Evolutionary conservation across 805 yeast species (phyloP), one percentile per base, ranked within the genome.

Genomic region (Metschnikowia peoriensis): DNA sequence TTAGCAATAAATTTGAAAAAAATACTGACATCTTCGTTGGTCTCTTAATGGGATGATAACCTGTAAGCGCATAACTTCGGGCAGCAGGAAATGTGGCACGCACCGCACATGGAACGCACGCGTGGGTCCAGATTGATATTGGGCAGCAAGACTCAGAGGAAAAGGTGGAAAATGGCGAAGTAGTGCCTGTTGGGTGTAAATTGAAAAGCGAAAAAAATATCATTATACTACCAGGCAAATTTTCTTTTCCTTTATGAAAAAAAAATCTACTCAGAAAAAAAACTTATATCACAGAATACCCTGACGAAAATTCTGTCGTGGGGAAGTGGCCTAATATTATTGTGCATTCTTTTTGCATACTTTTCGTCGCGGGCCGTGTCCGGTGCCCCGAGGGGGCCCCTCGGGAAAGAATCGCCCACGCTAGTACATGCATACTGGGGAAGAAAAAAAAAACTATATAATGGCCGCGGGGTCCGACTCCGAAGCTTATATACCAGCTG

Each of bases 361-460:
- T 32, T 32, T 32, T 32, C 14, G 35, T 43, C 32, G 46, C 46
- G 38, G 28, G 38, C 28, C 41, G 38, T 35, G 49, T 35, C 52
- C 48, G 47, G 22, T 22, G 28, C 29, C 49, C 49, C 52, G 44
- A n/a, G 45, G 41, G 43, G 28, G 10, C 27, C 28, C 38, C 40
- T 50, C 53, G 53, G 53, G 53, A 49, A 50, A 46, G 53, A 37
- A 28, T 50, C 42, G 53, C 53, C 53, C 53, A 50, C 53, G 38
- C 43, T 15, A 41, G 16, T 48, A 28, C 47, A 29, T 44, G 51
- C 51, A 38, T 16, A 44, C 37, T 35, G 46, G 28, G 39, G 28
- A 34, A 43, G 44, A 43, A 39, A 49, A 49, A 48, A 49, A 43
- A 29, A 28, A 28, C 17, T 48, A 48, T 48, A 42, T 48, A 48